These are phyloP conservation scores for Inosperma sp. DNA, from an alignment of 768 basidiomycete genomes.

Conservation along the genomic window DNA sequence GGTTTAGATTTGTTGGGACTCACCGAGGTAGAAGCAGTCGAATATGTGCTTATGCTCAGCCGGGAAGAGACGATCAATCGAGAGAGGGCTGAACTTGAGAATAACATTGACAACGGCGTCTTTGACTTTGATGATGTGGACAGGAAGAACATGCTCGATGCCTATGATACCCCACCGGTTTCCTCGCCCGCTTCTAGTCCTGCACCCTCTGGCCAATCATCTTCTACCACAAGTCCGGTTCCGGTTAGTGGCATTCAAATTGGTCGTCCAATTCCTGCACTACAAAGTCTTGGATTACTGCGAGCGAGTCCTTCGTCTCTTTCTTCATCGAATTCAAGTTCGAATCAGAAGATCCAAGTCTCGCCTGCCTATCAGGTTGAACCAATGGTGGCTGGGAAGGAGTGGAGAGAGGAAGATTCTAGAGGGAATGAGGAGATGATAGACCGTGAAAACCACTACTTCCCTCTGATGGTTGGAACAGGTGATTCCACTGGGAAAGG, in stretches of 20 bases:
- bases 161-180: constrained; percentile 13
- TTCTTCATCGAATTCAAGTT: constrained; percentile 16
- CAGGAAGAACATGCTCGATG: constrained; percentile 5
- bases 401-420: constrained; percentile 3
- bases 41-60: constrained; percentile 80
- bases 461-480: constrained; percentile 16
- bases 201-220: neutral
- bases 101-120: constrained; percentile 46
- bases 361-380: constrained; percentile 48
- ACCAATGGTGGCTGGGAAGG: constrained; percentile 50
- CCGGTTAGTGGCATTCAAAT: too few relatives aligned
- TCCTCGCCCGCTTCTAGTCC: constrained; percentile 19
- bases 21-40: constrained; percentile 67
- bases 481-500: constrained; percentile 1
- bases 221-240: neutral
- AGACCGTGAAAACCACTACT: constrained; percentile 16
- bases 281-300: constrained; percentile 1
- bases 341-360: constrained; percentile 52
- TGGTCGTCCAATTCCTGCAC: constrained; percentile 14
- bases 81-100: constrained; percentile 15
- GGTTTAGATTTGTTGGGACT: constrained; percentile 60
- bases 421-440: constrained; percentile 19
- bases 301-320: neutral
- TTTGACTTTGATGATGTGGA: constrained; percentile 44
- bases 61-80: constrained; percentile 56